These are phyloP conservation scores for Arthroderma sp. DNA, from an alignment of 2,329 filamentous ascomycete genomes.

Conservation along the genomic window DNA sequence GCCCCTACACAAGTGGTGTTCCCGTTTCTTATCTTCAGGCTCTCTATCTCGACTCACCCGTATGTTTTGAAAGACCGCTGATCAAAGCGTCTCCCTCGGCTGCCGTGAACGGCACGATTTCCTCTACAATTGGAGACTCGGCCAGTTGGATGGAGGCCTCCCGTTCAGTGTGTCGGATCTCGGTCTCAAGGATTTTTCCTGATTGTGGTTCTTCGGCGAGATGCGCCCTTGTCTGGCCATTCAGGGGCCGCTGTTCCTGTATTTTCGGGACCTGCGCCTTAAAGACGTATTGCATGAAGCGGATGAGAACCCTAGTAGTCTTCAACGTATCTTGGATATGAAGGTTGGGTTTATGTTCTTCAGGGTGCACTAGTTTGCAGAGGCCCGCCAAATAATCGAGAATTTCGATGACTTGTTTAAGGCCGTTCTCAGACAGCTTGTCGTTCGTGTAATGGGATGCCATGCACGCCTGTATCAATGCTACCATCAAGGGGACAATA, in stretches of 20 bases:
- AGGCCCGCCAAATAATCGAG: slow-evolving; percentile 3
- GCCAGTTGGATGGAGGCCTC: too few species aligned
- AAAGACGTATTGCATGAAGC: slow-evolving; percentile 8
- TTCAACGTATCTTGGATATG: slow-evolving; percentile 6
- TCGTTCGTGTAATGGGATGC: slow-evolving; percentile 8
- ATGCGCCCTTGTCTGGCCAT: too few species aligned
- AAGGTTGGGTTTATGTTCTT: background rate
- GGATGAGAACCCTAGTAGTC: slow-evolving; percentile 4
- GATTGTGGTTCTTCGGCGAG: too few species aligned
- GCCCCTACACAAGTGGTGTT: too few species aligned
- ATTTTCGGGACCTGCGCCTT: background rate
- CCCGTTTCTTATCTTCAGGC: too few species aligned
- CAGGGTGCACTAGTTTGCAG: slow-evolving; percentile 6
- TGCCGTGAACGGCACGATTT: too few species aligned
- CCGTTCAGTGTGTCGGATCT: too few species aligned
- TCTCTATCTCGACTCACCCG: too few species aligned
- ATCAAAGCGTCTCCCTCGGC: too few species aligned
- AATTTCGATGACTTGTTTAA: slow-evolving; percentile 6
- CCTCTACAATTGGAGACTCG: too few species aligned
- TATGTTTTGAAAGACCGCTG: too few species aligned
- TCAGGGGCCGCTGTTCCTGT: background rate
- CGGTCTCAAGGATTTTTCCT: too few species aligned
- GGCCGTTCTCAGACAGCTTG: slow-evolving; percentile 2
- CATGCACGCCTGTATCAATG: slow-evolving; percentile 9
- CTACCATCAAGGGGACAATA: slow-evolving; percentile 6